A percentile compares a stretch with the other conserved stretches of the same genome.
Conservation (phyloP, 805 yeast genomes). For the Teunomyces atbi region DNA sequence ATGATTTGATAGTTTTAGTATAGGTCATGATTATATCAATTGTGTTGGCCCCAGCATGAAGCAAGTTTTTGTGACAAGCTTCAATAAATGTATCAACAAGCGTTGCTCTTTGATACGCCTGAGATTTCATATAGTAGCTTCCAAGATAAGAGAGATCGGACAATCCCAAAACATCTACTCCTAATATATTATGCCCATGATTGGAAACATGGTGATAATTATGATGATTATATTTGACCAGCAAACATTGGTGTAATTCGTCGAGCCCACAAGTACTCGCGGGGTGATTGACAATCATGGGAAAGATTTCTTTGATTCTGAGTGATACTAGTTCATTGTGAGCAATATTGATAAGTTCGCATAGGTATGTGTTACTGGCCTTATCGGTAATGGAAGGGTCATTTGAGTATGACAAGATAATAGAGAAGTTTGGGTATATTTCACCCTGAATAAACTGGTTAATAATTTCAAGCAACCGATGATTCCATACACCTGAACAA, state of each 20-base stretch:
- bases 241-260: slow-evolving; percentile 57
- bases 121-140: slow-evolving; percentile 19
- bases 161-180: slow-evolving; percentile 1
- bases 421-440: slow-evolving; percentile 36
- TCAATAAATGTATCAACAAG: slow-evolving; percentile 51
- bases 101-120: slow-evolving; percentile 46
- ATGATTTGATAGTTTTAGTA: slow-evolving; percentile 67
- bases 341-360: slow-evolving; percentile 34
- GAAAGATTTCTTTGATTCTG: slow-evolving; percentile 58
- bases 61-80: slow-evolving; percentile 44
- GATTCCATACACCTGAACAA: slow-evolving; percentile 39
- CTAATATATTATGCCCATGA: neutral
- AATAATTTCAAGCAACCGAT: slow-evolving; percentile 32
- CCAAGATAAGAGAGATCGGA: slow-evolving; percentile 14
- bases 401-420: slow-evolving; percentile 15
- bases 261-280: slow-evolving; percentile 48
- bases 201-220: slow-evolving; percentile 2
- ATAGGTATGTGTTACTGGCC: slow-evolving; percentile 13
- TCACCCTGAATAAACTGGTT: slow-evolving; percentile 37
- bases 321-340: slow-evolving; percentile 42
- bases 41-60: slow-evolving; percentile 84
- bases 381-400: slow-evolving; percentile 9
- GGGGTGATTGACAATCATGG: slow-evolving; percentile 56
- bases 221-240: slow-evolving; percentile 19
- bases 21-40: slow-evolving; percentile 67